Evolutionary conservation across 2,329 filamentous ascomycete species (phyloP), one percentile per base, ranked within the genome.

Genomic region (Diaporthe australafricana): DNA sequence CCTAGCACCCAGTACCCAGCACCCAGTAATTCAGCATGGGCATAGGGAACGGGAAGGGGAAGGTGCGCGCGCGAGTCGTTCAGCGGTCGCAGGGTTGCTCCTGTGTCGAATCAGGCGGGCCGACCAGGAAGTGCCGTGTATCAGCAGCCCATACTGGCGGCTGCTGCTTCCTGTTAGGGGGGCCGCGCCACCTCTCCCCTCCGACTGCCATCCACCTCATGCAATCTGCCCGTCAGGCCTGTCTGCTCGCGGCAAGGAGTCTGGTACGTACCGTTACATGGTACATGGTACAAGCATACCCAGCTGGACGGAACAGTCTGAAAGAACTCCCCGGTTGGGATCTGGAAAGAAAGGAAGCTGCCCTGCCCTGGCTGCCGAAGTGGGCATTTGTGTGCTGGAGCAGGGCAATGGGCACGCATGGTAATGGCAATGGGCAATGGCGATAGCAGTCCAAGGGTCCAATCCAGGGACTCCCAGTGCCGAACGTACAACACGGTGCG

Each of bases 61-160:
- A 60, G 53, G 42, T 69, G 53, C 42, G 60, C 42, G 47, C 42
- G 45, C 56, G 42, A 69, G n/a, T 69, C 42, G 53, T 60, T 50
- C 17, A 32, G 22, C 60, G 25, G 66, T 45, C 25, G 35, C 53
- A 60, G 53, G 66, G n/a, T 60, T 48, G 45, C 16, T 50, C 67
- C 50, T 60, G 53, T 50, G 17, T 60, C 53, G 56, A 65, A 65
- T 65, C 56, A 70, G 68, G 42, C 48, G 25, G 38, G 30, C 12
- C 25, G 68, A 65, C 68, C 32, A 25, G 56, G 56, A 45, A 32
- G 27, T 42, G 48, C 11, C 9, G 30, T 55, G 57, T 70, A 70
- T 70, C 68, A 70, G 56, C 35, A 27, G 32, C 30, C 57, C 56
- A 70, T 70, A 70, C 68, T 70, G 68, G 68, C 68, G 68, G 68